Evolutionary conservation across 768 basidiomycete species (phyloP).

Genomic region (Udeniomyces megalosporus): DNA sequence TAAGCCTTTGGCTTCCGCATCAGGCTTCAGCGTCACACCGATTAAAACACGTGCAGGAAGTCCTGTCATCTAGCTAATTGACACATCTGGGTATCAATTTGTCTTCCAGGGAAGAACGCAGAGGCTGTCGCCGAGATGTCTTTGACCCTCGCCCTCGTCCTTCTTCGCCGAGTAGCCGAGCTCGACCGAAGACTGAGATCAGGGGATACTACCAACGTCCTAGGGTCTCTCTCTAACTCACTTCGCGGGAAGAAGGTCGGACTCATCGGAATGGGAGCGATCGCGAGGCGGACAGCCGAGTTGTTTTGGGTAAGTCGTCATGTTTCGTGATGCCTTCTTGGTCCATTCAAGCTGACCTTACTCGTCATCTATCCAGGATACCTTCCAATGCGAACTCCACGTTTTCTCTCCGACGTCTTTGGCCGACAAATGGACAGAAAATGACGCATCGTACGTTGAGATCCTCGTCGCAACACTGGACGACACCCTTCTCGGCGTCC

Average conservation of each 20-base stretch:
- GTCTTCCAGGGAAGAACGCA: neutral
- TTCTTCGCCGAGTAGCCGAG: neutral
- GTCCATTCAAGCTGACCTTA: too few relatives aligned
- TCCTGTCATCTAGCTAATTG: too few relatives aligned
- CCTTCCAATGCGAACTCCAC: conserved; percentile 4
- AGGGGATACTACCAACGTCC: neutral
- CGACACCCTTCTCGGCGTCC: conserved; percentile 27
- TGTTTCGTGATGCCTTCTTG: too few relatives aligned
- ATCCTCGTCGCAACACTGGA: neutral
- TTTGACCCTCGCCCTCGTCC: neutral
- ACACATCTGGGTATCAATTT: too few relatives aligned
- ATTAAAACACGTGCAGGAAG: too few relatives aligned
- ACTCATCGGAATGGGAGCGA: conserved; percentile 15
- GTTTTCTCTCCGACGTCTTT: conserved; percentile 9
- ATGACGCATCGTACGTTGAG: neutral
- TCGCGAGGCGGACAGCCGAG: conserved; percentile 1
- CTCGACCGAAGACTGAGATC: neutral
- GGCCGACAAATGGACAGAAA: neutral
- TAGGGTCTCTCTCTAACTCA: neutral
- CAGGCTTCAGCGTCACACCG: neutral
- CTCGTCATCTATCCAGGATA: neutral
- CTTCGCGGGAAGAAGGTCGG: conserved; percentile 5
- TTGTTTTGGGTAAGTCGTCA: conserved; percentile 8
- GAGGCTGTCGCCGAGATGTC: conserved; percentile 12
- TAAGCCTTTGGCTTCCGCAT: neutral